Percentiles rank a stretch among this genome's conserved stretches.
phyloP scores from a whole-genome alignment of 768 basidiomycete genomes.

The Pleurotus salmoneostramineus region DNA sequence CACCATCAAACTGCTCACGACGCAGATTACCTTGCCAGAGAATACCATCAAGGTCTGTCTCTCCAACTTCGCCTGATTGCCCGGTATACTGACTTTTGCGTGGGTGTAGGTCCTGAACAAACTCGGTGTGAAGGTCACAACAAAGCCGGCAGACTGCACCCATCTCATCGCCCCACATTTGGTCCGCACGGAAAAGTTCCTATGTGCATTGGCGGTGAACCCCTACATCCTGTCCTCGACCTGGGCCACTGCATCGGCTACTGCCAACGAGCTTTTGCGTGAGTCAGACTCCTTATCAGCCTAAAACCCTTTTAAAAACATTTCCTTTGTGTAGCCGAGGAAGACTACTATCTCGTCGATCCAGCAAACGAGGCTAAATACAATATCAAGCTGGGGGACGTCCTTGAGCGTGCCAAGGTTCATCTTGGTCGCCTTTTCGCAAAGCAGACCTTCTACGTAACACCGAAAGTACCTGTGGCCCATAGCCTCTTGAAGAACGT shows the following conservation, averaged over 20 bases:
- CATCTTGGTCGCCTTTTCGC: constrained; percentile 53
- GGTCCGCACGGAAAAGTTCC: constrained; percentile 84
- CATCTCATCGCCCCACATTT: constrained; percentile 71
- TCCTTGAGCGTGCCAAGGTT: constrained; percentile 54
- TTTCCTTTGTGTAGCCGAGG: constrained; percentile 47
- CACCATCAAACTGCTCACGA: constrained; percentile 57
- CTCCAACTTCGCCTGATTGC: not conserved
- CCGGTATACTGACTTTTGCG: not conserved
- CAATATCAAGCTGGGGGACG: constrained; percentile 57
- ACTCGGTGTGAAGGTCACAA: constrained; percentile 64
- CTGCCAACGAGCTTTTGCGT: constrained; percentile 61
- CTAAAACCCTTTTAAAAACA: not conserved
- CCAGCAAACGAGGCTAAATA: constrained; percentile 60
- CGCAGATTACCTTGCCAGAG: constrained; percentile 56
- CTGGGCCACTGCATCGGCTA: constrained; percentile 66
- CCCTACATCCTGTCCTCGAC: constrained; percentile 60
- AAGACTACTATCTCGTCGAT: constrained; percentile 58
- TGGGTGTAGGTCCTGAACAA: constrained; percentile 48
- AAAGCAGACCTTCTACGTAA: constrained; percentile 72
- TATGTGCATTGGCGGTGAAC: constrained; percentile 65
- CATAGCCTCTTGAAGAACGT: constrained; percentile 64
- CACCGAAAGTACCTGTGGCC: constrained; percentile 58
- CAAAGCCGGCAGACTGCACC: constrained; percentile 65
- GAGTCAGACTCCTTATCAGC: constrained; percentile 20
- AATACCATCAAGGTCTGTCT: constrained; percentile 54